Evolutionary conservation across 2,329 filamentous ascomycete genomes (phyloP).

Genomic region (Phyllosticta ampelicida): DNA sequence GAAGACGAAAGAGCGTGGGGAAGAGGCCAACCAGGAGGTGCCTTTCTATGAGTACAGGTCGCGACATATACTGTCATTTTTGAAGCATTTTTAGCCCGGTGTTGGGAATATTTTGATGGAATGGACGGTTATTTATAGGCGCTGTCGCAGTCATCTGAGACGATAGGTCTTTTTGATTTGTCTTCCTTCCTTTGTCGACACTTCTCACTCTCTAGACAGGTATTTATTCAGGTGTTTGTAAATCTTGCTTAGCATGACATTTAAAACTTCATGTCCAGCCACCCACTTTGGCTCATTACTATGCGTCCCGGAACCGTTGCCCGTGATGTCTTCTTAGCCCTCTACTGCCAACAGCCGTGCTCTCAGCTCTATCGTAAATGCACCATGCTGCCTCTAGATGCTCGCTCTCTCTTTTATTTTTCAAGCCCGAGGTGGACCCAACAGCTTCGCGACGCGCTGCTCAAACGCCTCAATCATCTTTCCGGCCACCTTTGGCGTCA

Average conservation of each 20-base stretch:
- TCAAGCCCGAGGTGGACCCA: conserved; percentile 14
- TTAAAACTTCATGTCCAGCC: not conserved
- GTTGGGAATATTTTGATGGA: not conserved
- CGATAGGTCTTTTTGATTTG: not conserved
- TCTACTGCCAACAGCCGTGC: not conserved
- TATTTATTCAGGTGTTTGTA: not conserved
- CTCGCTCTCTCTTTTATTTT: not conserved
- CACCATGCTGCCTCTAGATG: not conserved
- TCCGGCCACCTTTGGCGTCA: conserved; percentile 73
- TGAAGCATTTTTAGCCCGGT: not conserved
- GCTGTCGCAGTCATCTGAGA: not conserved
- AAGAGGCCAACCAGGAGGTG: not conserved
- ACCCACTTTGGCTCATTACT: too few species aligned
- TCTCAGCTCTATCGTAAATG: not conserved
- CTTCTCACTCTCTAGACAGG: too few species aligned
- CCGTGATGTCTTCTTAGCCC: too few species aligned
- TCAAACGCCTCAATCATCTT: conserved; percentile 94
- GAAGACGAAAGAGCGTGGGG: conserved; percentile 5
- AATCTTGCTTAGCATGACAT: not conserved
- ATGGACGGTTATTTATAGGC: not conserved
- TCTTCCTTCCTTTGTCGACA: not conserved
- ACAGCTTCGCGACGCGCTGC: conserved; percentile 55
- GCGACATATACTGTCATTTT: not conserved
- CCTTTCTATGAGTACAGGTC: not conserved
- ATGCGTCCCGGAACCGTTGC: too few species aligned